phyloP scores from a whole-genome alignment of 148 eudicot genomes.

The Vaccinium myrtillus region DNA sequence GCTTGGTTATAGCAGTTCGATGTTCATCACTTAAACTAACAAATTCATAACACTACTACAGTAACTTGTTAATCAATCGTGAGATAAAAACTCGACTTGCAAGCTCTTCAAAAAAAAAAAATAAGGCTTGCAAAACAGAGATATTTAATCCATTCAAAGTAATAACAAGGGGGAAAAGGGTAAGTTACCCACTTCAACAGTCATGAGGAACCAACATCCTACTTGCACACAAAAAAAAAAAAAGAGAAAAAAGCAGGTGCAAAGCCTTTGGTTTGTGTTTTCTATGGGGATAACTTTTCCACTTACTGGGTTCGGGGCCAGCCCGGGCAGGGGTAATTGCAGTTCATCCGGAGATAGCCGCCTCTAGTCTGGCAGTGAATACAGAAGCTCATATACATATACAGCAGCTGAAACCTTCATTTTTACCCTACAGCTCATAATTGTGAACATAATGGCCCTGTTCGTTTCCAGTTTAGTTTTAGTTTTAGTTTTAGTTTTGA shows the following conservation, averaged over 20 bases:
- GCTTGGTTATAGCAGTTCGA: not conserved
- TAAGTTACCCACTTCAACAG: slow-evolving; percentile 1
- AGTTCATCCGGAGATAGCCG: not conserved
- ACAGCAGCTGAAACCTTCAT: not conserved
- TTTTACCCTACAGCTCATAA: not conserved
- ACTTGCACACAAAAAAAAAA: no score
- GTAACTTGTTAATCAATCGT: not conserved
- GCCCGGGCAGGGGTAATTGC: not conserved
- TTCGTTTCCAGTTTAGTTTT: no score
- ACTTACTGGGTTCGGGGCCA: not conserved
- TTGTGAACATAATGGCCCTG: not conserved
- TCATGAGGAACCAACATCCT: no score
- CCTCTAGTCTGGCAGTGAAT: not conserved
- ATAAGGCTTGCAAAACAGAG: no score
- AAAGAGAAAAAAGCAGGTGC: not conserved
- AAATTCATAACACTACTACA: not conserved
- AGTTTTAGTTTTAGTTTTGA: no score
- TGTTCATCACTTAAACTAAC: not conserved
- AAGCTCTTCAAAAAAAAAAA: not conserved
- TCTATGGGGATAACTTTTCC: not conserved
- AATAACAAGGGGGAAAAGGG: not conserved
- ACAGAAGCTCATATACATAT: not conserved
- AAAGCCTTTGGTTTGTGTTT: not conserved
- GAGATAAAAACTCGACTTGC: not conserved
- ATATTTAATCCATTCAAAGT: no score